A percentile compares a stretch with the other conserved stretches of the same genome.
phyloP scores from a whole-genome alignment of 2,329 filamentous ascomycete species.

The Talaromyces sp. region DNA sequence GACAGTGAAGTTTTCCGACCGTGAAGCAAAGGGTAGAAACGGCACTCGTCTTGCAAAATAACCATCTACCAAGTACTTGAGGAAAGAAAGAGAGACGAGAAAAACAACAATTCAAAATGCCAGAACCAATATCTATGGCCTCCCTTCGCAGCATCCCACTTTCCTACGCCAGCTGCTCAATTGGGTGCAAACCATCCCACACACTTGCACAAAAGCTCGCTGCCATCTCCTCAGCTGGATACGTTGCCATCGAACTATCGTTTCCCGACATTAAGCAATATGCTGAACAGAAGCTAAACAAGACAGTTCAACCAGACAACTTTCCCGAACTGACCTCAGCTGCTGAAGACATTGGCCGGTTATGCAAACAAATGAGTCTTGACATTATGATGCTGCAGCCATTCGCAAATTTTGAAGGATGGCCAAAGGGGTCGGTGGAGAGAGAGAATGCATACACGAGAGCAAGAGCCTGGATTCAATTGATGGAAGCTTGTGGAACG shows the following conservation, averaged over 20 bases:
- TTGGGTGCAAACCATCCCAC: slow-evolving; percentile 29
- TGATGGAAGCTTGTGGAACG: slow-evolving; percentile 65
- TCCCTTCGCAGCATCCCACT: slow-evolving; percentile 27
- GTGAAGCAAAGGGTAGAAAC: neutral
- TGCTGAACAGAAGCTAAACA: slow-evolving; percentile 44
- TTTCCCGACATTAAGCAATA: slow-evolving; percentile 67
- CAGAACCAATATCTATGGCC: slow-evolving; percentile 2
- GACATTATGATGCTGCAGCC: slow-evolving; percentile 68
- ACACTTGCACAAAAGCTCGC: slow-evolving; percentile 33
- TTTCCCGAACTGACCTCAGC: slow-evolving; percentile 54
- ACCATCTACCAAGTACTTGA: too few relatives aligned
- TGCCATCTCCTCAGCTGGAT: slow-evolving; percentile 35
- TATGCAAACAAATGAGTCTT: slow-evolving; percentile 51
- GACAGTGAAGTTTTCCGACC: neutral
- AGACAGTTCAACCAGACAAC: slow-evolving; percentile 51
- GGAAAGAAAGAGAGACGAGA: neutral
- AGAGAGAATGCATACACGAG: slow-evolving; percentile 57
- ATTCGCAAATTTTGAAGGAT: slow-evolving; percentile 72
- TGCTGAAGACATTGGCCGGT: slow-evolving; percentile 47
- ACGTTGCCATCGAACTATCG: slow-evolving; percentile 65
- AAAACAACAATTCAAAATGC: neutral
- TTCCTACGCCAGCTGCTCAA: slow-evolving; percentile 39
- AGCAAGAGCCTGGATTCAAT: slow-evolving; percentile 60
- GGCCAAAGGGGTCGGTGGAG: slow-evolving; percentile 53
- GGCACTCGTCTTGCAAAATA: neutral